Conservation (phyloP, 257 asterid genomes). For the Nicotiana otophora region DNA sequence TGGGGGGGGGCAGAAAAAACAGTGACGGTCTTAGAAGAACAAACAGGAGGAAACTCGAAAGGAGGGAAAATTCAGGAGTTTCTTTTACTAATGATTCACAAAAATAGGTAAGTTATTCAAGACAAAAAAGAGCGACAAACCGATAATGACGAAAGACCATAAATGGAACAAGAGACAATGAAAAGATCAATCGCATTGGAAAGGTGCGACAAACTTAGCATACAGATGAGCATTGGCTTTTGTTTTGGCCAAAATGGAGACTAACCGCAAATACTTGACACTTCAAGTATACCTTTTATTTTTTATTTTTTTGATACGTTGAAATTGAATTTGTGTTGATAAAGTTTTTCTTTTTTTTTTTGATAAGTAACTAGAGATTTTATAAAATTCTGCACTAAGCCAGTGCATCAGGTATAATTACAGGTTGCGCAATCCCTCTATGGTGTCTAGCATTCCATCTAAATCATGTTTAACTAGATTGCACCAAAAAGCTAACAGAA, state of each 20-base stretch:
- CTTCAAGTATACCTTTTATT: neutral
- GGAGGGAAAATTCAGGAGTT: neutral
- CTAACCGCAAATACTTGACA: neutral
- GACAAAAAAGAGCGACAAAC: neutral
- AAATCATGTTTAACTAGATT: too few relatives aligned
- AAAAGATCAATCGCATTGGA: neutral
- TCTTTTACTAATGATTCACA: neutral
- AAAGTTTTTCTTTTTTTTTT: neutral
- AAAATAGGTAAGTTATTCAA: neutral
- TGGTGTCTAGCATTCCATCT: too few relatives aligned
- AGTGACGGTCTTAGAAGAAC: neutral
- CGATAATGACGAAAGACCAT: neutral
- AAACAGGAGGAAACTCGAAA: neutral
- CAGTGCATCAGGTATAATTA: too few relatives aligned
- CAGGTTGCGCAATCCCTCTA: too few relatives aligned
- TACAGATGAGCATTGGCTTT: neutral
- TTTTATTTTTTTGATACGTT: neutral
- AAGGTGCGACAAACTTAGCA: neutral
- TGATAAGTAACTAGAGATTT: too few relatives aligned
- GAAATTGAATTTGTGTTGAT: neutral
- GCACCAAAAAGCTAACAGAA: too few relatives aligned
- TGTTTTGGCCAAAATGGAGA: neutral
- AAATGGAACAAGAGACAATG: neutral
- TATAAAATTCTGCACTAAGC: too few relatives aligned
- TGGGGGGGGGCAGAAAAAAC: neutral